Evolutionary conservation across 2,329 filamentous ascomycete genomes (phyloP).

Genomic region (Rutstroemia sp.): DNA sequence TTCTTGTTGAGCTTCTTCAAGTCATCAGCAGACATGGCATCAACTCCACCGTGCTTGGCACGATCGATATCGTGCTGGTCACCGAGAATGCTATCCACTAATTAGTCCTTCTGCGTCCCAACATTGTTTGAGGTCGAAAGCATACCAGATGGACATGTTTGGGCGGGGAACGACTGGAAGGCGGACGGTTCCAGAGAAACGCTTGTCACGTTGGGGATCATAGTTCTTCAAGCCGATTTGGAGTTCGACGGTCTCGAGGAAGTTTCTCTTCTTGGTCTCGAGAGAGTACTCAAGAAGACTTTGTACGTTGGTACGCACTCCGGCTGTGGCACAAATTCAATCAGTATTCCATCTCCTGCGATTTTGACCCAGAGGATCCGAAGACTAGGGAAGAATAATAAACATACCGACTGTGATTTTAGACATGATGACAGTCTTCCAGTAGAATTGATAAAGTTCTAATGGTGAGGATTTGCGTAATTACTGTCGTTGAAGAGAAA

Average conservation of each 20-base stretch:
- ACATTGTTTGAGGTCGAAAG: slow-evolving; percentile 18
- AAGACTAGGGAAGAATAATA: slow-evolving; percentile 1
- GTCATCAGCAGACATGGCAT: slow-evolving; percentile 97
- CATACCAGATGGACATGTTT: slow-evolving; percentile 77
- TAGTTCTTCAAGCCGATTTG: slow-evolving; percentile 98
- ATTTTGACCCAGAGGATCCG: background rate
- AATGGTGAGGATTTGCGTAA: slow-evolving; percentile 59
- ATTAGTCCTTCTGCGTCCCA: slow-evolving; percentile 24
- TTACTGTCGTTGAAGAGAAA: slow-evolving; percentile 14
- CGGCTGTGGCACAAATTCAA: slow-evolving; percentile 53
- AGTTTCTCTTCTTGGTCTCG: slow-evolving; percentile 97
- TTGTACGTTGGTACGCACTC: slow-evolving; percentile 91
- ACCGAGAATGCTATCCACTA: slow-evolving; percentile 60
- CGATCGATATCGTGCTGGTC: slow-evolving; percentile 99
- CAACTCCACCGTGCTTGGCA: slow-evolving; percentile 97
- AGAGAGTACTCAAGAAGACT: slow-evolving; percentile 92
- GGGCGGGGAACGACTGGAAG: slow-evolving; percentile 87
- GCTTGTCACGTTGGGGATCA: slow-evolving; percentile 99
- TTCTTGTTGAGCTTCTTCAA: slow-evolving; percentile 99
- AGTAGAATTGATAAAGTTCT: slow-evolving; percentile 60
- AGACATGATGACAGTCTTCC: slow-evolving; percentile 85
- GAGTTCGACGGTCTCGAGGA: slow-evolving; percentile 88
- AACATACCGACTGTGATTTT: slow-evolving; percentile 71
- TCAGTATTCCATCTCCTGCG: slow-evolving; percentile 1
- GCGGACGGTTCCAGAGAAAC: slow-evolving; percentile 99